Evolutionary conservation across 768 basidiomycete species (phyloP), one percentile per base, ranked within the genome.

Genomic region (Termitomyces bulborhizus): DNA sequence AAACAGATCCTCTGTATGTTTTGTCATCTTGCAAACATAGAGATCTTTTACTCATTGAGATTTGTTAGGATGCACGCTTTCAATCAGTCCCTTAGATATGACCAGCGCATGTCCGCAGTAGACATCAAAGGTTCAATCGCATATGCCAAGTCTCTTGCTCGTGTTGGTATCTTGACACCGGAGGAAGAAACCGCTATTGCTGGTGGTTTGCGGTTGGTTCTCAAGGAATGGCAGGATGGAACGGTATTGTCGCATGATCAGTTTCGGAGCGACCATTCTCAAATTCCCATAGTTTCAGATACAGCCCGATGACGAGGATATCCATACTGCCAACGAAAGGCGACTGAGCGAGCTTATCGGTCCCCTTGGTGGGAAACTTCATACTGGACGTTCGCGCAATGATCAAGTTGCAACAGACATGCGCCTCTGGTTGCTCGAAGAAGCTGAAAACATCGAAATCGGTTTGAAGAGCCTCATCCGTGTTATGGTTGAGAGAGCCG

Each of bases 361-460:
- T 0, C 77, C 90, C 13, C 81, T 93, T 15, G 94, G 92, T 5
- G 97, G 97, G 3, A 99, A 98, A 71, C 77, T 99, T 42, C 97
- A 99, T 67, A 99, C 97, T 0, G 97, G 97, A 29, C 84, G 97
- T 57, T 96, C 93, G 49, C 82, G 97, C 52, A 99, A 99, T 69
- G 97, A 99, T 68, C 97, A 99, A 69, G 96, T 98, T 58, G 94
- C 96, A 3, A 99, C 97, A 1, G 97, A 99, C 67, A 90, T 98
- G 89, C 86, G 97, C 31, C 71, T 99, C 12, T 99, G 97, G 97
- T 80, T 99, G 18, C 76, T 97, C 21, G 83, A 87, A 44, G 82
- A 96, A 65, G 85, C 88, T 18, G 68, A 71, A 36, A 80, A 81
- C 39, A 77, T 95, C 47, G 83, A 88, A 66, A 63, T 73, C 43